Evolutionary conservation across 176 grass and related monocot genomes (phyloP).

Genomic region (Phoenix dactylifera): DNA sequence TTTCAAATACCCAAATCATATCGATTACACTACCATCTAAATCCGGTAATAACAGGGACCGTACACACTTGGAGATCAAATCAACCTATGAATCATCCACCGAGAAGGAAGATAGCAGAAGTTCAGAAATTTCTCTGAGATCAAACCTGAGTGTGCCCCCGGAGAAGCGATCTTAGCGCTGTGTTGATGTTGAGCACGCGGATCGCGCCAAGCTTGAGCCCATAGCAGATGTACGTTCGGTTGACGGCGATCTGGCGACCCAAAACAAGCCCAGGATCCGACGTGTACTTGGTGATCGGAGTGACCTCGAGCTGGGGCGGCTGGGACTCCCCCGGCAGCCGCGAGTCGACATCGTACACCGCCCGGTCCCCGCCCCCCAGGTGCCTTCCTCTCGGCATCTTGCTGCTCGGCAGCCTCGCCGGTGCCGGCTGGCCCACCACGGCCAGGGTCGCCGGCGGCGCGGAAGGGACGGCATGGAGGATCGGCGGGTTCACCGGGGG

Average conservation of each 20-base stretch:
- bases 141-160: slow-evolving; percentile 67
- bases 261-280: slow-evolving; percentile 74
- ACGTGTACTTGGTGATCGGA: slow-evolving; percentile 94
- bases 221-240: slow-evolving; percentile 77
- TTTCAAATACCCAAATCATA: too few relatives aligned
- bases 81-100: too few relatives aligned
- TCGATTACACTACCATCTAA: too few relatives aligned
- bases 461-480: slow-evolving; percentile 32
- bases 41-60: too few relatives aligned
- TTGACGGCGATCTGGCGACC: slow-evolving; percentile 90
- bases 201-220: slow-evolving; percentile 72
- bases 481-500: slow-evolving; percentile 21
- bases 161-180: slow-evolving; percentile 71
- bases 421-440: slow-evolving; percentile 26
- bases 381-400: slow-evolving; percentile 68
- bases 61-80: too few relatives aligned
- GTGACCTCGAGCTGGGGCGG: slow-evolving; percentile 89
- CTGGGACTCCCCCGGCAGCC: slow-evolving; percentile 59
- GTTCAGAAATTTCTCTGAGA: not conserved
- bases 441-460: slow-evolving; percentile 17
- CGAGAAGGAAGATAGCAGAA: too few relatives aligned
- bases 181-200: slow-evolving; percentile 95
- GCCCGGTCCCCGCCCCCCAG: slow-evolving; percentile 41
- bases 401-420: slow-evolving; percentile 65
- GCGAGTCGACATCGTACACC: slow-evolving; percentile 70